phyloP scores from a whole-genome alignment of 2,329 filamentous ascomycete genomes.

The Aspergillus sp. region DNA sequence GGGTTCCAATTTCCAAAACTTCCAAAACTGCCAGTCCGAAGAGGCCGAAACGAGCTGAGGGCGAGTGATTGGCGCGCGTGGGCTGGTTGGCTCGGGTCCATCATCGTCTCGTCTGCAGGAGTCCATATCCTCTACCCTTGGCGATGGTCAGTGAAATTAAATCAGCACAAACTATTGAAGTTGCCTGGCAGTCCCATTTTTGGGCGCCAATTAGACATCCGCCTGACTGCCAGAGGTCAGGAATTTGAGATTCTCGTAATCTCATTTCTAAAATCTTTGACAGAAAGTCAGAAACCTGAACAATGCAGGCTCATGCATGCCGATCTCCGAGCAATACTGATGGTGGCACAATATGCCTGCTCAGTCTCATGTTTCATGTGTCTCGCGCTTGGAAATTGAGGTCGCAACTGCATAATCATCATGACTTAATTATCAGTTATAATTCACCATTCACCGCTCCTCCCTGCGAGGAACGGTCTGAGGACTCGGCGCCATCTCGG shows the following conservation, averaged over 20 bases:
- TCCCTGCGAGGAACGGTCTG: background rate
- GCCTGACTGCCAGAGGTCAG: background rate
- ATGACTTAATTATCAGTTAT: background rate
- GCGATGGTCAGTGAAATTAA: conserved; percentile 4
- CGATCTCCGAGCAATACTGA: background rate
- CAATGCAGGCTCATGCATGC: too few relatives aligned
- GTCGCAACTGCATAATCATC: background rate
- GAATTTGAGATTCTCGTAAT: background rate
- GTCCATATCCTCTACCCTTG: background rate
- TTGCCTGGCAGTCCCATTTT: background rate
- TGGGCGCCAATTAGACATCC: background rate
- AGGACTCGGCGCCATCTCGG: background rate
- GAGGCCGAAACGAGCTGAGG: conserved; percentile 1
- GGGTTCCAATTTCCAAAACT: background rate
- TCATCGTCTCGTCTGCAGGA: background rate
- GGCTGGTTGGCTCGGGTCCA: background rate
- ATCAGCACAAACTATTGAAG: background rate
- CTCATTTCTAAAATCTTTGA: background rate
- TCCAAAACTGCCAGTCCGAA: conserved; percentile 1
- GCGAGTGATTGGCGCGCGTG: background rate
- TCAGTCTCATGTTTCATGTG: background rate
- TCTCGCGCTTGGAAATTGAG: background rate
- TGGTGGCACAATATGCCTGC: background rate
- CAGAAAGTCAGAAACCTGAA: too few relatives aligned
- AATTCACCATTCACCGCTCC: background rate